Base-by-base conservation (phyloP, 768 basidiomycete species). In the Mycena pura region DNA sequence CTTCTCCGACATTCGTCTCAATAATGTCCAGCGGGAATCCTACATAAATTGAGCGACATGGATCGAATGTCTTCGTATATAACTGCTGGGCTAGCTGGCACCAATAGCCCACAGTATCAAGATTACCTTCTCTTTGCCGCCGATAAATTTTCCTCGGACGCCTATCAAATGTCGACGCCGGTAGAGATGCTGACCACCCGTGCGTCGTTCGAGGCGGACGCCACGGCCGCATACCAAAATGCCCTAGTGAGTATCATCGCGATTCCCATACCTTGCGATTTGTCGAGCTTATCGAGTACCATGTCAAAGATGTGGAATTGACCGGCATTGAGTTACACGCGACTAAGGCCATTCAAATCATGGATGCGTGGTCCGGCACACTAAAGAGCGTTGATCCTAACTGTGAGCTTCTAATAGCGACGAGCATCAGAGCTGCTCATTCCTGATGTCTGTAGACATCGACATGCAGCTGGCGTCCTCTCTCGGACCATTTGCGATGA, bases 221-320 rank as follows among this genome's bases (percentile, higher is more conserved):
- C 49, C 49, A 51, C 49, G 49, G 49, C 49, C 39, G 49, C 49
- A 36, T 51, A 51, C 49, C 49, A 51, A 51, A 51, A 51, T 51
- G 34, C 49, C 34, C 36, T 51, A 38, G 49, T 51, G 39, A 51
- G 49, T 39, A 39, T 51, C 36, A 39, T 39, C 49, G 36, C 34
- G 34, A 51, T 36, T 51, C 39, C 13, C 34, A 51, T 51, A 39
- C 34, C 28, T 27, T 51, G 49, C n/a, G 49, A 51, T 51, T 51
- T 24, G 36, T 39, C 49, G 49, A 27, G 49, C 49, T 51, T 36
- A 51, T 51, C 49, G 49, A 51, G 49, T 38, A 39, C 36, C 24
- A 24, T 51, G 49, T 51, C 49, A 39, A 38, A 51, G 49, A 51
- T 51, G 49, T 51, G 49, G 47, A 51, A 38, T 51, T 51, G 24